Conservation (phyloP, 164 flowering plant genomes). For the Magnolia kwangsiensis region DNA sequence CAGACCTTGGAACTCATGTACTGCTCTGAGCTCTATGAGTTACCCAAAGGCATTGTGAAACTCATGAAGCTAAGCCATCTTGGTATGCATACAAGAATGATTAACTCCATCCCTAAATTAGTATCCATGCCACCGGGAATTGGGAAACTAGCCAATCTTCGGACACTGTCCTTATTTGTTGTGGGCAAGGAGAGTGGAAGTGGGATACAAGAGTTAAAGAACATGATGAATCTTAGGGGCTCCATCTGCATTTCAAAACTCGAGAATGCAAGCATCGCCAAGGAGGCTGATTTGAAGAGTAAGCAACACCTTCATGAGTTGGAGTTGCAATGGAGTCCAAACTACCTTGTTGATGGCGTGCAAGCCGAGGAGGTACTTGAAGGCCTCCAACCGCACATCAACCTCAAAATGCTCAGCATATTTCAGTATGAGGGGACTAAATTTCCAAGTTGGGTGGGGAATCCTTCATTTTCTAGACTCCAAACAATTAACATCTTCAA, state of each 20-base stretch:
- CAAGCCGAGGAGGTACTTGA: slow-evolving; percentile 5
- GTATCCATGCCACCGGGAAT: slow-evolving; percentile 4
- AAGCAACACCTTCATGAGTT: slow-evolving; percentile 10
- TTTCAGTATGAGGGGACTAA: not conserved
- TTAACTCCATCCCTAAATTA: no score
- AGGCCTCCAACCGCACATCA: slow-evolving; percentile 8
- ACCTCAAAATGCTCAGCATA: not conserved
- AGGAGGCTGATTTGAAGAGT: slow-evolving; percentile 5
- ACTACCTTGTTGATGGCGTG: no score
- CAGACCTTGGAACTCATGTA: not conserved
- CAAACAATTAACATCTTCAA: not conserved
- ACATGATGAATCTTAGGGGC: slow-evolving; percentile 8
- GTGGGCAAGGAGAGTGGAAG: slow-evolving; percentile 8
- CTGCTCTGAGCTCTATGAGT: not conserved
- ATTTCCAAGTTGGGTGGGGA: slow-evolving; percentile 12
- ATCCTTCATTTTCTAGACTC: not conserved
- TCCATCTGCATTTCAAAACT: slow-evolving; percentile 6
- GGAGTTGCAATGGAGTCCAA: slow-evolving; percentile 8
- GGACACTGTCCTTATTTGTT: slow-evolving; percentile 4
- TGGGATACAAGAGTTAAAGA: slow-evolving; percentile 6
- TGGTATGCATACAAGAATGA: not conserved
- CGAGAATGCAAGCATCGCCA: slow-evolving; percentile 4
- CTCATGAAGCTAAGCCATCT: slow-evolving; percentile 1
- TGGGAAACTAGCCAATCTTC: slow-evolving; percentile 3
- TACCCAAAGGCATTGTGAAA: not conserved